Evolutionary conservation across 2,329 filamentous ascomycete genomes (phyloP), one percentile per base, ranked within the genome.

Genomic region (Penicillium sp.): DNA sequence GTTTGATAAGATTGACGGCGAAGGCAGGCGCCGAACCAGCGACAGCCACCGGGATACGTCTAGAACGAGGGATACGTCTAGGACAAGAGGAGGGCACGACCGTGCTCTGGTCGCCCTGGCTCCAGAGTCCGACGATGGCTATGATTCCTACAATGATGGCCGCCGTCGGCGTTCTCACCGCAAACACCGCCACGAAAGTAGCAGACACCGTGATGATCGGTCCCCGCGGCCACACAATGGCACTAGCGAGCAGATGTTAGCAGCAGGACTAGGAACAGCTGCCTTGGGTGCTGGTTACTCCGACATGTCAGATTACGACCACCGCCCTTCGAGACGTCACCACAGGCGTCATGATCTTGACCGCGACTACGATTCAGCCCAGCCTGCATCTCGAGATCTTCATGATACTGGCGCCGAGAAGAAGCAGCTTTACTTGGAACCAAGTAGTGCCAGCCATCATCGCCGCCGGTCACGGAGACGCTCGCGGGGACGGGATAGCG

Each of bases 81-180:
- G 52, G 49, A 14, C 24, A 3, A 63, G 48, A 32, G 61, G 72
- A 32, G 61, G 72, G 9, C 69, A 69, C 24, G 73, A 72, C 36
- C 70, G 70, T 47, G 66, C 69, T 27, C 65, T 72, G 10, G 66
- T 74, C 3, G 62, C 72, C 13, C 55, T 77, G 4, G 74, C 77
- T 51, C 77, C 77, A 50, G 71, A 73, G 14, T 62, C 65, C 9
- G 74, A 75, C 36, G 66, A 70, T 43, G 72, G 58, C 32, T 72
- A 66, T 54, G 71, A 62, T 35, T 63, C 65, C 5, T 66, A 72
- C 50, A 66, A 65, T 14, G 70, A 75, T 32, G 69, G 73, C 8
- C 70, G 71, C 40, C 70, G 73, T 8, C 70, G 71, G 37, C 67
- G 66, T 28, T 26, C 24, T 26, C 67, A 66, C 44, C 69, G 73